These are phyloP conservation scores for Quercus mongolica DNA, from an alignment of 306 rosid species.

Conservation along the genomic window DNA sequence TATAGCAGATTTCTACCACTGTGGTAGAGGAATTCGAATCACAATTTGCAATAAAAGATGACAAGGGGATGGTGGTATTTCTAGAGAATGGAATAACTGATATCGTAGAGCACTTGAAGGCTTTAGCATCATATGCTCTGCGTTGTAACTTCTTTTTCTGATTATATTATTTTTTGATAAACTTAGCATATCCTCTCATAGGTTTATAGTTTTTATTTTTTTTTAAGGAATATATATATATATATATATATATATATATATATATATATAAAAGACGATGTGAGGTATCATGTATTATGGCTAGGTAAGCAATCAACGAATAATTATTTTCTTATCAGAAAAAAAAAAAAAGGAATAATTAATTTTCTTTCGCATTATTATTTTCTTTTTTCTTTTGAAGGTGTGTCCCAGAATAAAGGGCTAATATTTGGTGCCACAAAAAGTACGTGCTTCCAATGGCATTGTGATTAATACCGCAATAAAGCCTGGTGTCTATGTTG, in stretches of 20 bases:
- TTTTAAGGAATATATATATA: too few relatives aligned
- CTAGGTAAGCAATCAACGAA: too few relatives aligned
- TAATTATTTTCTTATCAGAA: too few relatives aligned
- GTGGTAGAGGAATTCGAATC: slow-evolving; percentile 29
- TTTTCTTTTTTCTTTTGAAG: background rate
- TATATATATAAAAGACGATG: too few relatives aligned
- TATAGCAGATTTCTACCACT: slow-evolving; percentile 12
- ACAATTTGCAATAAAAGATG: background rate
- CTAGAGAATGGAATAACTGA: slow-evolving; percentile 11
- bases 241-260: too few relatives aligned
- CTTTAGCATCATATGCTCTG: slow-evolving; percentile 32
- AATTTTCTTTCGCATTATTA: too few relatives aligned
- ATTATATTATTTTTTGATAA: background rate
- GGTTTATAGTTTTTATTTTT: too few relatives aligned
- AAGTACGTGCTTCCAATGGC: background rate
- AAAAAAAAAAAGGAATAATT: too few relatives aligned
- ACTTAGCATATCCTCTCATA: background rate
- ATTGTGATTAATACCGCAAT: too few relatives aligned
- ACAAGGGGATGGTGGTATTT: slow-evolving; percentile 4
- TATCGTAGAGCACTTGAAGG: slow-evolving; percentile 3
- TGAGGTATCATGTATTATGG: too few relatives aligned
- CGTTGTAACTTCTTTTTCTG: background rate
- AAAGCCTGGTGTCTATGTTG: background rate
- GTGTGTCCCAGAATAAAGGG: background rate
- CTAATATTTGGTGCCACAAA: background rate